Evolutionary conservation across 2,329 filamentous ascomycete species (phyloP).

Genomic region (Huntiella abstrusa): DNA sequence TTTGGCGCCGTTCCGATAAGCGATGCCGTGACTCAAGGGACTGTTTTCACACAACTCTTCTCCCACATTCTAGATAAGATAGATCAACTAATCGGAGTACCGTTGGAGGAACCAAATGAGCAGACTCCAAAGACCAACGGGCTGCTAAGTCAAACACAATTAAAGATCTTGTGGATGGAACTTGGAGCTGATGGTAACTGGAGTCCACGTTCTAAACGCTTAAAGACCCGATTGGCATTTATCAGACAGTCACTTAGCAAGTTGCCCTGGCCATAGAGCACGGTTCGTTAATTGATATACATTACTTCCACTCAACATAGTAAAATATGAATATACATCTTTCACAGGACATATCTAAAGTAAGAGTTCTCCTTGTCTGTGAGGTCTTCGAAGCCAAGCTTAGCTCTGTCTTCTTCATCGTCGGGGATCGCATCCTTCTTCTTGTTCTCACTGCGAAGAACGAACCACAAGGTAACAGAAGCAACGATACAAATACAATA

Average conservation of each 20-base stretch:
- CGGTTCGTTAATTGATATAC: too few species aligned
- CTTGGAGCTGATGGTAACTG: conserved; percentile 2
- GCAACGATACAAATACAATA: conserved; percentile 49
- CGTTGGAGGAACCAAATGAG: conserved; percentile 7
- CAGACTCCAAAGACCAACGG: background rate
- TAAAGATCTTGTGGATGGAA: conserved; percentile 8
- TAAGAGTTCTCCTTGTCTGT: conserved; percentile 51
- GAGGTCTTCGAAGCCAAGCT: conserved; percentile 46
- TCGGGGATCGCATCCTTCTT: conserved; percentile 27
- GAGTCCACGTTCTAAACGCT: conserved; percentile 5
- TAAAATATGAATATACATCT: background rate
- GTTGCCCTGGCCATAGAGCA: too few species aligned
- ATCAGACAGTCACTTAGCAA: too few species aligned
- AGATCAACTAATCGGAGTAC: conserved; percentile 16
- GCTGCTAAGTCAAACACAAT: conserved; percentile 1
- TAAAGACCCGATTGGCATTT: background rate
- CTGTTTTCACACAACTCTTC: conserved; percentile 16
- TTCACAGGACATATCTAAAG: conserved; percentile 36
- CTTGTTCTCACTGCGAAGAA: conserved; percentile 41
- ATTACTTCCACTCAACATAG: too few species aligned
- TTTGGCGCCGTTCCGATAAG: conserved; percentile 15
- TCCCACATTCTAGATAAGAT: conserved; percentile 15
- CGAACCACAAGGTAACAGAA: conserved; percentile 34
- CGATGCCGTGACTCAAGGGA: conserved; percentile 15
- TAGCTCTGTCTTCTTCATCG: conserved; percentile 37